Base-by-base conservation (phyloP, 2,329 filamentous ascomycete species). In the Monilinia fructicola region DNA sequence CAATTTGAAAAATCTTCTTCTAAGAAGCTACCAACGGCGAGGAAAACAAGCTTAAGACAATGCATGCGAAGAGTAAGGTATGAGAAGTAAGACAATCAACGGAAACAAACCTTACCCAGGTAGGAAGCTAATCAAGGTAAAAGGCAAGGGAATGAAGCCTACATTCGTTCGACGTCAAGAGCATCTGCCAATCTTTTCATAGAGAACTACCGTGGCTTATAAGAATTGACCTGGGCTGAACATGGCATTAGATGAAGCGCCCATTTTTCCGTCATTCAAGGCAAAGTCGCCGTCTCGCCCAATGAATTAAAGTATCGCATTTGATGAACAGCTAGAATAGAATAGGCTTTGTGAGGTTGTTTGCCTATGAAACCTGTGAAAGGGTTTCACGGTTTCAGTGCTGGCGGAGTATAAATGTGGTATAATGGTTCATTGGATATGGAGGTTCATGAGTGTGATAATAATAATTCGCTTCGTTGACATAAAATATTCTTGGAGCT, bases 321-420 rank as follows among this genome's bases (percentile, higher is more conserved):
- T 54, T 14, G 52, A 21, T 35, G 12, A 56, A 44, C 4, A 46
- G 38, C 12, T 46, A 52, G 52, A 64, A 56, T 44, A 21, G 35
- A 5, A 56, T 46, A 46, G 11, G 12, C 7, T 26, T 50, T n/a
- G 31, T 38, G n/a, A n/a, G 14, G 40, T 58, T 56, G 38, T 44
- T 58, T 46, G 11, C n/a, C 23, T 44, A 35, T 64, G 52, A 58
- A 64, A 64, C 52, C 28, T 21, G 21, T 58, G n/a, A 23, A 65
- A 42, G 21, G 53, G 62, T 59, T 65, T 50, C 62, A 65, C n/a
- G 16, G 53, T 52, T 46, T 58, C 62, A 48, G 40, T n/a, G 23
- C 10, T 64, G 62, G 31, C 50, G 4, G 23, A 54, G 48, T 54
- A 42, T 40, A n/a, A 21, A 46, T 38, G 28, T 64, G 28, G 42